Conservation (phyloP, 2,329 filamentous ascomycete genomes). For the Neonectria punicea region DNA sequence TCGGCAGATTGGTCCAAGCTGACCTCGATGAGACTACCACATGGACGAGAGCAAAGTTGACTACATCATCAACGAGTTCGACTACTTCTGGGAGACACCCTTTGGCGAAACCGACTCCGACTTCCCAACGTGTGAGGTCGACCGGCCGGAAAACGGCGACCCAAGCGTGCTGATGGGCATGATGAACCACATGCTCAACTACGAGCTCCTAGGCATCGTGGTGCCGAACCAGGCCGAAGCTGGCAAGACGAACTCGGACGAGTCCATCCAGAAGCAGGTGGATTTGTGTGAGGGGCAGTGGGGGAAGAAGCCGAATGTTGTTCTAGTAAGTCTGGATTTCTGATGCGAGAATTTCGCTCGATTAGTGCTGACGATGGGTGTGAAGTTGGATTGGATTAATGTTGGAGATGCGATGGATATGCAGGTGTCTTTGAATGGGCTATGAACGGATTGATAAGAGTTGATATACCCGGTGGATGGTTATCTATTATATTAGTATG, state of each 20-base stretch:
- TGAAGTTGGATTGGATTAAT: constrained; percentile 56
- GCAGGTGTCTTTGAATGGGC: constrained; percentile 52
- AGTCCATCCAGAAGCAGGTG: constrained; percentile 41
- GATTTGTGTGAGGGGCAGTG: constrained; percentile 37
- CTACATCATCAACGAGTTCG: constrained; percentile 73
- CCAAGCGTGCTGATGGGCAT: constrained; percentile 41
- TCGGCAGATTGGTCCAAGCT: constrained; percentile 13
- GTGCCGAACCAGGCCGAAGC: constrained; percentile 48
- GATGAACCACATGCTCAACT: constrained; percentile 45
- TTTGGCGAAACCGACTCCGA: constrained; percentile 70
- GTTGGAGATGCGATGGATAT: constrained; percentile 52
- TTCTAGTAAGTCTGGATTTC: constrained; percentile 38
- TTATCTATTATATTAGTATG: neutral
- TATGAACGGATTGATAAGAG: constrained; percentile 34
- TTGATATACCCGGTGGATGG: neutral
- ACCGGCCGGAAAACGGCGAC: constrained; percentile 62
- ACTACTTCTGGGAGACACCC: constrained; percentile 77
- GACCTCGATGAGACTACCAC: constrained; percentile 63
- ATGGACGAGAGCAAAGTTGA: constrained; percentile 60
- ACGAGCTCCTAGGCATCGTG: constrained; percentile 39
- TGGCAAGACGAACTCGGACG: constrained; percentile 49
- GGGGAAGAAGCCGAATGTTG: constrained; percentile 40
- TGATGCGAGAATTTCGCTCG: neutral
- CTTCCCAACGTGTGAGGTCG: constrained; percentile 73
- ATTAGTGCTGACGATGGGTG: constrained; percentile 10